These are phyloP conservation scores for Kalanchoe fedtschenkoi DNA, from an alignment of 164 flowering plant genomes.

Conservation along the genomic window DNA sequence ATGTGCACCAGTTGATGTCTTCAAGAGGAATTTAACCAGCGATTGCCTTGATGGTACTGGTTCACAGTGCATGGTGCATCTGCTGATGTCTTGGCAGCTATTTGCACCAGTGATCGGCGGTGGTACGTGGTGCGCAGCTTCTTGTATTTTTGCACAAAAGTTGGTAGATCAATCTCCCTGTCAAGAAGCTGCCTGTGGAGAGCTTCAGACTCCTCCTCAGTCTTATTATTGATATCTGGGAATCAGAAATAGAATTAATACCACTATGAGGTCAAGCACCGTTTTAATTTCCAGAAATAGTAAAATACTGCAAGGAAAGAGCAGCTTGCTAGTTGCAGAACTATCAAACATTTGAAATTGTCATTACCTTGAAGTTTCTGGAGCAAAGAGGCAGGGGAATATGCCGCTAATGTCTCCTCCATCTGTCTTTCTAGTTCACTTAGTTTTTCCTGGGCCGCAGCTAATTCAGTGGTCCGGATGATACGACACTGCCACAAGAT, in stretches of 20 bases:
- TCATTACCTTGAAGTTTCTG: conserved; percentile 61
- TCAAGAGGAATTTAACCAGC: background rate
- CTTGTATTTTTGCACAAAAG: conserved; percentile 75
- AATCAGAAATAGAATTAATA: background rate
- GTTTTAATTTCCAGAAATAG: background rate
- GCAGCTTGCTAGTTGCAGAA: background rate
- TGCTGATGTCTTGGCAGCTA: conserved; percentile 65
- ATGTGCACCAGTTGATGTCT: background rate
- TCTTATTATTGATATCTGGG: conserved; percentile 59
- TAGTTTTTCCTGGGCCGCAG: conserved; percentile 79
- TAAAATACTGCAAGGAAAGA: too few relatives aligned
- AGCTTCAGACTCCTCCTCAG: conserved; percentile 74
- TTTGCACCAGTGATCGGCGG: conserved; percentile 55
- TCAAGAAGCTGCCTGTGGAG: conserved; percentile 65
- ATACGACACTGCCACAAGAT: conserved; percentile 58
- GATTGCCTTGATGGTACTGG: background rate
- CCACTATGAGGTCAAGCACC: too few relatives aligned
- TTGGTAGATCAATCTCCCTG: conserved; percentile 51
- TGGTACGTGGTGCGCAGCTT: conserved; percentile 60
- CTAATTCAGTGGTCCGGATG: conserved; percentile 85
- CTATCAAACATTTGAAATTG: background rate
- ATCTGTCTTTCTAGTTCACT: conserved; percentile 60
- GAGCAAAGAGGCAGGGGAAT: conserved; percentile 58
- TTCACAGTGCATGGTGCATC: conserved; percentile 9
- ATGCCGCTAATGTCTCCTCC: conserved; percentile 50